Base-by-base conservation (phyloP, 148 eudicot genomes). In the Rhododendron ferrugineum region DNA sequence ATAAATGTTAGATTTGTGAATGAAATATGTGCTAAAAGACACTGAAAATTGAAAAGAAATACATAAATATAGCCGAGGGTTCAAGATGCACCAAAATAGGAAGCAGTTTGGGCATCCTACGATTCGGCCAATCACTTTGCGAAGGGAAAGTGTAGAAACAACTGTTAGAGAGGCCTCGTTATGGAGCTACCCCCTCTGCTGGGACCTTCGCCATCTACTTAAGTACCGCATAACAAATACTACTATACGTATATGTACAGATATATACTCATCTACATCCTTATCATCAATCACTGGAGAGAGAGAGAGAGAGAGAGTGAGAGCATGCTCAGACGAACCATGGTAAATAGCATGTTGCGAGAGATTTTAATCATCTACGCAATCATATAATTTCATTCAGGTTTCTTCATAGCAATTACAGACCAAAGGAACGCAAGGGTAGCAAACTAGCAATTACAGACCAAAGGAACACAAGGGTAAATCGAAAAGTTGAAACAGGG, bases 151-250 rank as follows among this genome's bases (percentile, higher is more conserved):
- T 30, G 22, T 47, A 8, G 60, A 36, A 26, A 0, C 8, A 44
- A 82, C 79, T 89, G 98, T 94, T 94, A 93, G 94, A 93, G 93
- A 92, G 89, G 93, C 73, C 92, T 93, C 93, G 77, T 76, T 82
- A 34, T 6, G 82, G 88, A 89, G 84, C 56, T 86, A 90, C 36
- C 85, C 92, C 85, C 95, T 85, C 95, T 92, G 95, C 98, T 94
- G 95, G 98, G 95, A 93, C 93, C 98, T 94, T 94, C 98, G 92
- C 90, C 47, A n/a, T 62, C 7, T 37, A 8, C 23, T 6, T 22
- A 15, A 58, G 4, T 52, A 2, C n/a, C n/a, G n/a, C 10, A 20
- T 20, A 1, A 58, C 66, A 58, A 20, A 6, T 8, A 58, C 28
- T 60, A 60, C 10, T 2, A 7, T 8, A 54, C 22, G 60, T 54